Evolutionary conservation across 2,329 filamentous ascomycete genomes (phyloP).

Genomic region (Cladosporium phlei): DNA sequence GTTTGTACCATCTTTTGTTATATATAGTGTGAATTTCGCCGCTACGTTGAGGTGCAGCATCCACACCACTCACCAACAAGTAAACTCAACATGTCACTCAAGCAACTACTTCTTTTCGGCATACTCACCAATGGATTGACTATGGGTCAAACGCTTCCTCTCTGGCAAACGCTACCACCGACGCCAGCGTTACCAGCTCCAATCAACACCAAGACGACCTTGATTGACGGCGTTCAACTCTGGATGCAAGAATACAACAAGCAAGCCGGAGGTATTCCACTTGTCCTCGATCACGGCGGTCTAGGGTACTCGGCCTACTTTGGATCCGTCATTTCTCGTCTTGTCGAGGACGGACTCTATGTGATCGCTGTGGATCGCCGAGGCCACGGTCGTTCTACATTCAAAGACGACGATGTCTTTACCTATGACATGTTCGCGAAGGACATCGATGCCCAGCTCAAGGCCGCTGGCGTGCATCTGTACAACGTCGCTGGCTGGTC

Average conservation of each 20-base stretch:
- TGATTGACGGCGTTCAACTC: slow-evolving; percentile 37
- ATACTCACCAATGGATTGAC: background rate
- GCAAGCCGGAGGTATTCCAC: slow-evolving; percentile 29
- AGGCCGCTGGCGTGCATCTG: slow-evolving; percentile 25
- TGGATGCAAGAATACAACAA: slow-evolving; percentile 43
- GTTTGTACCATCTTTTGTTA: no score
- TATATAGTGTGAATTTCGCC: no score
- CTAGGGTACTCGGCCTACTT: slow-evolving; percentile 42
- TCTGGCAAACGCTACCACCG: slow-evolving; percentile 32
- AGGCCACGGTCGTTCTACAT: slow-evolving; percentile 41
- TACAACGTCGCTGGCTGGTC: slow-evolving; percentile 41
- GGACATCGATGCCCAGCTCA: slow-evolving; percentile 34
- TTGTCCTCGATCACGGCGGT: slow-evolving; percentile 40
- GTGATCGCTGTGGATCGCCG: slow-evolving; percentile 41
- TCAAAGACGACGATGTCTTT: slow-evolving; percentile 33
- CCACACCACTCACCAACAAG: no score
- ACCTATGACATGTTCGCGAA: slow-evolving; percentile 38
- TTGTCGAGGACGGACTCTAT: slow-evolving; percentile 31
- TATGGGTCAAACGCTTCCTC: background rate
- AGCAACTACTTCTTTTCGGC: background rate
- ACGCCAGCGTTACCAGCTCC: slow-evolving; percentile 36
- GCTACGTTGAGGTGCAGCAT: no score
- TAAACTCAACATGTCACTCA: background rate
- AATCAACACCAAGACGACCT: slow-evolving; percentile 33
- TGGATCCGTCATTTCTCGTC: slow-evolving; percentile 35